Percentiles rank a stretch among this genome's conserved stretches.
Evolutionary conservation across 495 filamentous ascomycete genomes (phyloP).

Genomic region (Sporormia fimetaria): DNA sequence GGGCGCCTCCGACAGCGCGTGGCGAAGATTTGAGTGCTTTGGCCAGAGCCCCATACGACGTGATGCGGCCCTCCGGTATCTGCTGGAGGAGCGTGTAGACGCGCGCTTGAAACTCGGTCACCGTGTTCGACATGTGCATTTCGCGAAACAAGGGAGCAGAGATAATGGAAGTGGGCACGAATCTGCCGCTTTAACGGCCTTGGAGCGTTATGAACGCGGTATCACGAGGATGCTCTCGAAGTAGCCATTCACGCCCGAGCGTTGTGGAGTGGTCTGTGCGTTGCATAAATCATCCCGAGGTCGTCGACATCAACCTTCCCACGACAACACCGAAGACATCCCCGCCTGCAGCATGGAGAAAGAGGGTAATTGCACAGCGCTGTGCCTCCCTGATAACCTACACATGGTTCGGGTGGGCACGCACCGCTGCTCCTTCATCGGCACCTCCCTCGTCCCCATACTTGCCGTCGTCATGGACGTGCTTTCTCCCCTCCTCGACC

Average conservation of each 20-base stretch:
- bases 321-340: too few relatives aligned
- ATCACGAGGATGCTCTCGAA: conserved; percentile 16
- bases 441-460: too few relatives aligned
- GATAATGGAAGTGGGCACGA: conserved; percentile 2
- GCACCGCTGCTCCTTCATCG: too few relatives aligned
- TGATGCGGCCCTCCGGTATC: conserved; percentile 58
- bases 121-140: conserved; percentile 20
- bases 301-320: neutral
- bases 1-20: conserved; percentile 68
- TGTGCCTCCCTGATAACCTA: too few relatives aligned
- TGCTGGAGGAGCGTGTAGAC: conserved; percentile 57
- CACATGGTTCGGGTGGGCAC: too few relatives aligned
- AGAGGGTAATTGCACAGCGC: too few relatives aligned
- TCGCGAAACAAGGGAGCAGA: neutral
- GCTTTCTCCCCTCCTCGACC: too few relatives aligned
- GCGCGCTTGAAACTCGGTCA: conserved; percentile 32
- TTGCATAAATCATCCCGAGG: neutral
- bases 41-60: conserved; percentile 62
- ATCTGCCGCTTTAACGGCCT: neutral
- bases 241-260: conserved; percentile 12
- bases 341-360: too few relatives aligned
- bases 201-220: neutral
- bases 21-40: conserved; percentile 56
- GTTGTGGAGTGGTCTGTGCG: too few relatives aligned
- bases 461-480: too few relatives aligned